phyloP scores from a whole-genome alignment of 257 asterid species.

The Phtheirospermum japonicum region DNA sequence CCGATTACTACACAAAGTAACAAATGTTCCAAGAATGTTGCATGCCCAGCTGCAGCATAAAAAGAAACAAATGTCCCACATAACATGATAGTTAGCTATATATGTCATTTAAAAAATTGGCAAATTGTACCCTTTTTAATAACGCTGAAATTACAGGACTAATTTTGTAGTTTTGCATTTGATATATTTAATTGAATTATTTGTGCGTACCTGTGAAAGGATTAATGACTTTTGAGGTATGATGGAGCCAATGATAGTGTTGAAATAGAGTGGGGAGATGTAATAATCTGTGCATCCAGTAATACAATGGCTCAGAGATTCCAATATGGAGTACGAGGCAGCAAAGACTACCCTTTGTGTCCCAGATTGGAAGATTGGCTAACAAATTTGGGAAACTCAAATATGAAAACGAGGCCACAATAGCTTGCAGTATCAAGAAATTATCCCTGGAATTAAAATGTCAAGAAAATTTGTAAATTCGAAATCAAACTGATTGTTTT shows the following conservation, averaged over 20 bases:
- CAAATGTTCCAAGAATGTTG: constrained; percentile 82
- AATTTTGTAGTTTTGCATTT: too few species aligned
- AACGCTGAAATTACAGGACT: too few species aligned
- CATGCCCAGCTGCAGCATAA: constrained; percentile 88
- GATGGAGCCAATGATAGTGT: constrained; percentile 85
- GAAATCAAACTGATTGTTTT: too few species aligned
- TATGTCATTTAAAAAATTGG: too few species aligned
- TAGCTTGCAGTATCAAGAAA: constrained; percentile 70
- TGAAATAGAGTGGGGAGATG: constrained; percentile 55
- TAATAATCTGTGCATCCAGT: constrained; percentile 71
- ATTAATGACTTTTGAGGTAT: constrained; percentile 62
- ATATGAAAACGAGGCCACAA: constrained; percentile 46
- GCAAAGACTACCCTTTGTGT: constrained; percentile 51
- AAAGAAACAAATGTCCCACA: too few species aligned
- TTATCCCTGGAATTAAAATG: too few species aligned
- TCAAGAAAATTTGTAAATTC: too few species aligned
- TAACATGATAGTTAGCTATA: too few species aligned
- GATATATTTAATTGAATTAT: too few species aligned
- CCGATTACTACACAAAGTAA: constrained; percentile 56
- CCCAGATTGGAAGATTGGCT: constrained; percentile 64
- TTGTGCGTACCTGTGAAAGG: constrained; percentile 75
- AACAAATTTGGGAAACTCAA: constrained; percentile 60
- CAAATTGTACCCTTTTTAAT: too few species aligned
- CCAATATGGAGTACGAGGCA: constrained; percentile 67
- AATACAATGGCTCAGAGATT: constrained; percentile 82